Percentiles rank a stretch among this genome's conserved stretches.
These are phyloP conservation scores for Leishmania arabica DNA, from an alignment of 208 protist genomes.

Conservation along the genomic window DNA sequence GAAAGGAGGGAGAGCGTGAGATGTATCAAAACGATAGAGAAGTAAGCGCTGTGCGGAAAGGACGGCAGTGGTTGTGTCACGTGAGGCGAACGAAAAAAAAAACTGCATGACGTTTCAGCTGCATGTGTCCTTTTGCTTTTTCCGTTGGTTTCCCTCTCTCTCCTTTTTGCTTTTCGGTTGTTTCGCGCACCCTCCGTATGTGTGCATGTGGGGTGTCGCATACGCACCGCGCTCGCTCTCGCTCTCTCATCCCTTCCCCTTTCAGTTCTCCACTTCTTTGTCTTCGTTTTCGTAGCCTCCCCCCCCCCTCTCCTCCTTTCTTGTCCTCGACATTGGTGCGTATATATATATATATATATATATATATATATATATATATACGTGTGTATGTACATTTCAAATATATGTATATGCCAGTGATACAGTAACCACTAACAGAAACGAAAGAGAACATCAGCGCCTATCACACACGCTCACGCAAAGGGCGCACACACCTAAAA, in stretches of 20 bases:
- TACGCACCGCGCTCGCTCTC: not conserved
- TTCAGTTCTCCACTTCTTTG: too few relatives aligned
- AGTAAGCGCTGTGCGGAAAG: not conserved
- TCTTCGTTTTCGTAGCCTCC: not conserved
- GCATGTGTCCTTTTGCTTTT: not conserved
- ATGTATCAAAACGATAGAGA: not conserved
- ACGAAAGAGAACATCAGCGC: not conserved
- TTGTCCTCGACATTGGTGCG: too few relatives aligned
- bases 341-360: too few relatives aligned
- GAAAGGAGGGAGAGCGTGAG: not conserved
- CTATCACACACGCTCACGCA: not conserved
- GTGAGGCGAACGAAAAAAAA: not conserved
- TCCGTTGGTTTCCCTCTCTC: not conserved
- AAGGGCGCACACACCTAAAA: not conserved
- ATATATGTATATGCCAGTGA: not conserved
- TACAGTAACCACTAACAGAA: not conserved
- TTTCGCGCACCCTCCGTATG: not conserved
- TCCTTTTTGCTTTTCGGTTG: not conserved
- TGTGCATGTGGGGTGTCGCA: not conserved
- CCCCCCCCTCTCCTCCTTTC: not conserved
- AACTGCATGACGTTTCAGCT: not conserved
- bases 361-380: not conserved
- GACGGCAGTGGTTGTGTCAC: not conserved
- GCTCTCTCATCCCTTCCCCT: not conserved
- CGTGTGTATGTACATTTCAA: too few relatives aligned